These are phyloP conservation scores for Fraxinus pennsylvanica DNA, from an alignment of 257 asterid genomes.

Conservation along the genomic window DNA sequence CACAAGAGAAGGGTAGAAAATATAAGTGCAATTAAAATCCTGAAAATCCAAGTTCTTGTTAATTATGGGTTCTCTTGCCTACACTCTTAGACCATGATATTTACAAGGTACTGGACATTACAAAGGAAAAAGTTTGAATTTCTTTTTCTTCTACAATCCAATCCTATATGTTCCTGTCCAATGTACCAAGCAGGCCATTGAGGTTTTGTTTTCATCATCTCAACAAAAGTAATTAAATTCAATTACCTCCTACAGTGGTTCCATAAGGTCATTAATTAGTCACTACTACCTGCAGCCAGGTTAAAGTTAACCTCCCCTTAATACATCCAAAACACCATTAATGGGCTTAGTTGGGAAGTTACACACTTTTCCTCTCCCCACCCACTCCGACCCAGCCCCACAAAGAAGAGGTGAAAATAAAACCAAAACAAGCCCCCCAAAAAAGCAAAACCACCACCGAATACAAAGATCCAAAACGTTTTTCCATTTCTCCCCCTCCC, in stretches of 20 bases:
- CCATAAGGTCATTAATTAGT: conserved; percentile 5
- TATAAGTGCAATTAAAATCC: conserved; percentile 13
- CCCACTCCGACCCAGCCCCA: conserved; percentile 10
- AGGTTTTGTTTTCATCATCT: background rate
- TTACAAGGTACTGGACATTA: background rate
- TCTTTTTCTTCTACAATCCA: background rate
- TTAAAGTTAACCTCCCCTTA: conserved; percentile 9
- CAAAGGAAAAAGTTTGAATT: background rate
- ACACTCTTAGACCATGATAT: background rate
- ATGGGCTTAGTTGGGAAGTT: conserved; percentile 18
- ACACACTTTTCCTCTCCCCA: background rate
- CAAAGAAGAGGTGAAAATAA: conserved; percentile 12
- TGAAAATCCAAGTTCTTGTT: conserved; percentile 7
- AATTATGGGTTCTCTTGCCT: conserved; percentile 15
- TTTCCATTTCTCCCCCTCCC: conserved; percentile 8
- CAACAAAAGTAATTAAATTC: background rate
- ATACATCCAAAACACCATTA: conserved; percentile 12
- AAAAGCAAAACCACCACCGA: conserved; percentile 10
- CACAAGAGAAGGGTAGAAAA: conserved; percentile 17
- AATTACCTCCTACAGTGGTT: background rate
- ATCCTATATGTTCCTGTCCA: background rate
- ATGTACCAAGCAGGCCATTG: background rate
- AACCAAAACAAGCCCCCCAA: conserved; percentile 18
- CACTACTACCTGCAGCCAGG: conserved; percentile 21
- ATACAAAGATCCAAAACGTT: conserved; percentile 45